phyloP scores from a whole-genome alignment of 129 eudicot genomes.

The Chrysanthemum makinoi region DNA sequence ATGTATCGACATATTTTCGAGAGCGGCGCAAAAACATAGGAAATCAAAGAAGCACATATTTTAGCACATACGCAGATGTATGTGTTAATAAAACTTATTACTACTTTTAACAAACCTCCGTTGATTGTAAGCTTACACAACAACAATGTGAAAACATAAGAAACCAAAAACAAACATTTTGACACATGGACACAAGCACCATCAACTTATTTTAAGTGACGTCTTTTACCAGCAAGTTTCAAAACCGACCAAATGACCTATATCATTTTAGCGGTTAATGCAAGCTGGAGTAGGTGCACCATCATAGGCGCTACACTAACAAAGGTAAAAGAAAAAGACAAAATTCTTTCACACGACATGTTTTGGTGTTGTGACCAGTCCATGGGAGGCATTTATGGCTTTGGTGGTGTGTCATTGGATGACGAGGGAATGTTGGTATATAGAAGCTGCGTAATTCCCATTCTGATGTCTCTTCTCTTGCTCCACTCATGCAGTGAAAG shows the following conservation, averaged over 20 bases:
- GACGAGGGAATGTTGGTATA: not conserved
- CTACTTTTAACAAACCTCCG: too few relatives aligned
- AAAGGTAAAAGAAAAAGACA: not conserved
- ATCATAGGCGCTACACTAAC: too few relatives aligned
- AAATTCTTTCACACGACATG: not conserved
- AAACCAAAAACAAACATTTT: not conserved
- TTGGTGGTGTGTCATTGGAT: constrained; percentile 1
- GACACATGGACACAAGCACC: not conserved
- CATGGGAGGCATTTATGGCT: not conserved
- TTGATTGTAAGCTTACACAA: too few relatives aligned
- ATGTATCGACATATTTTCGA: too few relatives aligned
- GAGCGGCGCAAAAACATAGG: too few relatives aligned
- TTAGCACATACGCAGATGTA: too few relatives aligned
- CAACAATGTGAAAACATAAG: not conserved
- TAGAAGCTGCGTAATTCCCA: constrained; percentile 26
- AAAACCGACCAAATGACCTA: not conserved
- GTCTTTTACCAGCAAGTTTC: not conserved
- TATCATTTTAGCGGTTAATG: too few relatives aligned
- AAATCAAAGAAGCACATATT: too few relatives aligned
- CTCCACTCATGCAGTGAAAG: constrained; percentile 44
- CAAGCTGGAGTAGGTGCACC: not conserved
- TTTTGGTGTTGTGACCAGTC: not conserved
- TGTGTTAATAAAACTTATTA: too few relatives aligned
- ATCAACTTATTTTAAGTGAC: not conserved
- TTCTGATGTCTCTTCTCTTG: constrained; percentile 26